Conservation (phyloP, 371 early-diverging fungal genomes). For the Mortierella sp. region DNA sequence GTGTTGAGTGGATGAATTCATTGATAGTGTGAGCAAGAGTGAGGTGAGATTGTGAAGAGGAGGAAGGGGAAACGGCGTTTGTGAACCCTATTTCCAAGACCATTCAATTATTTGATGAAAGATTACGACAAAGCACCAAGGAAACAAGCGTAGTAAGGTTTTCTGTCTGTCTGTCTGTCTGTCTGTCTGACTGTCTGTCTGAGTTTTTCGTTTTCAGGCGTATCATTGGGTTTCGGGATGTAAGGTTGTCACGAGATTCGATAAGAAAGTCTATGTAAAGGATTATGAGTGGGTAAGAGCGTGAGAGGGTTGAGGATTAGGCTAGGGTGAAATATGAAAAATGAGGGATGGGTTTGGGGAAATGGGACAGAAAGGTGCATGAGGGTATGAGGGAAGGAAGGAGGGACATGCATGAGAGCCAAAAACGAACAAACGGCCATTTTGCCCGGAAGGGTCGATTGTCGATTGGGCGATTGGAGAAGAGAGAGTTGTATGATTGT, state of each 20-base stretch:
- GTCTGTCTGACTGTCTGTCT: not conserved
- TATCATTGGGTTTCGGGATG: conserved; percentile 7
- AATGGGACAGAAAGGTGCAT: not conserved
- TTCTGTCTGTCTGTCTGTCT: too few species aligned
- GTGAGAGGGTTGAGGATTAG: conserved; percentile 8
- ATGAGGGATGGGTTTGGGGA: not conserved
- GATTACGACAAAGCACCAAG: too few species aligned
- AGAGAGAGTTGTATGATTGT: not conserved
- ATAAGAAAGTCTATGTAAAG: not conserved
- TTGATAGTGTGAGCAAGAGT: not conserved
- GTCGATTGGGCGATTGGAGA: not conserved
- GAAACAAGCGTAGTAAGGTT: too few species aligned
- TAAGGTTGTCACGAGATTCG: conserved; percentile 13
- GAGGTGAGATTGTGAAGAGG: not conserved
- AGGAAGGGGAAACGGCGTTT: conserved; percentile 3
- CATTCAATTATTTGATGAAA: not conserved
- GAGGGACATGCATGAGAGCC: not conserved
- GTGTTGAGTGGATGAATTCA: not conserved
- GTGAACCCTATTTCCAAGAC: conserved; percentile 4
- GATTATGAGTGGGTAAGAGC: not conserved
- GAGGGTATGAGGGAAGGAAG: not conserved
- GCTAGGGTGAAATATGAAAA: not conserved
- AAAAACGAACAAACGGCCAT: not conserved
- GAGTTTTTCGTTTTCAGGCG: not conserved
- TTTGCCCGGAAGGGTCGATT: not conserved